Percentiles rank a stretch among this genome's conserved stretches.
These are phyloP conservation scores for Apophysomyces elegans DNA, from an alignment of 371 early-diverging fungal species.

Conservation along the genomic window DNA sequence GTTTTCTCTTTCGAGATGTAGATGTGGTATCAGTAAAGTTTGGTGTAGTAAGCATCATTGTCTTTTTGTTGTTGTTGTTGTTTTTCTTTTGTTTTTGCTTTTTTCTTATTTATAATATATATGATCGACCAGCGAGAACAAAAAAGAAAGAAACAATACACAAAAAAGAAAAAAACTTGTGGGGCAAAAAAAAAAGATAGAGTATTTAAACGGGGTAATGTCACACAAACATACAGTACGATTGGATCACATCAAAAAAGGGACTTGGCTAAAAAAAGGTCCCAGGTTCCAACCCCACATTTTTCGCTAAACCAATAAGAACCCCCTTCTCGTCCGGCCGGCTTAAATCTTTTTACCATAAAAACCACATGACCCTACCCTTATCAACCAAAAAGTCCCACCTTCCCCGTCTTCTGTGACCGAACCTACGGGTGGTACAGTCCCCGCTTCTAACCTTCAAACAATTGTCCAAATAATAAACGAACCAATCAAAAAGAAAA, in stretches of 20 bases:
- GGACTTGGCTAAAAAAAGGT: slow-evolving; percentile 7
- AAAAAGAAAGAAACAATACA: slow-evolving; percentile 6
- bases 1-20: slow-evolving; percentile 35
- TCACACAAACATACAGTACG: slow-evolving; percentile 3
- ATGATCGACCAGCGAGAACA: slow-evolving; percentile 9
- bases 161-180: slow-evolving; percentile 10
- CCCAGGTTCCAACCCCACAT: slow-evolving; percentile 10
- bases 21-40: slow-evolving; percentile 9
- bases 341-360: slow-evolving; percentile 9
- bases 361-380: slow-evolving; percentile 1
- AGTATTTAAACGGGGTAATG: slow-evolving; percentile 3
- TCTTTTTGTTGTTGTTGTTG: background rate
- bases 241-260: slow-evolving; percentile 9
- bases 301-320: background rate
- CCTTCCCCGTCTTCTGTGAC: slow-evolving; percentile 3
- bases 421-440: slow-evolving; percentile 5
- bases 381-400: background rate
- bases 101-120: background rate
- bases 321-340: background rate
- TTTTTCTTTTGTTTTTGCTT: too few species aligned
- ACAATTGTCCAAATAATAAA: slow-evolving; percentile 6
- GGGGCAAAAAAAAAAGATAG: slow-evolving; percentile 1
- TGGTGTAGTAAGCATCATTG: slow-evolving; percentile 18
- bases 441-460: slow-evolving; percentile 1
- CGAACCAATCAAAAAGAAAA: slow-evolving; percentile 3